Conservation (phyloP, 176 grass and related monocot species). For the Hyparrhenia diplandra region DNA sequence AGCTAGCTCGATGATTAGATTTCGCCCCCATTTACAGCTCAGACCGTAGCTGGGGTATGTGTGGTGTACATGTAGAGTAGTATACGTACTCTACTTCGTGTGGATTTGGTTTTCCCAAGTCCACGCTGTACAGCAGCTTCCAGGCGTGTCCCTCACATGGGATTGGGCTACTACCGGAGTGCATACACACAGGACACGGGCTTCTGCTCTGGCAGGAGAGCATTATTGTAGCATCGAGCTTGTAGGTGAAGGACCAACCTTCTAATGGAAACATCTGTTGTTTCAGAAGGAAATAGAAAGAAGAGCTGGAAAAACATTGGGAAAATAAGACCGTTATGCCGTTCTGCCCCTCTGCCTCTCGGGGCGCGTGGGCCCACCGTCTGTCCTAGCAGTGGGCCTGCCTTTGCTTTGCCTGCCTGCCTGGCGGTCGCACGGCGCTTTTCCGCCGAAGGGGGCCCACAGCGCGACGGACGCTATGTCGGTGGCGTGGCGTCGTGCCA, state of each 20-base stretch:
- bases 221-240: background rate
- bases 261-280: background rate
- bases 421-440: slow-evolving; percentile 16
- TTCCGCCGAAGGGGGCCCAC: background rate
- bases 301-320: background rate
- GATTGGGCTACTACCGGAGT: background rate
- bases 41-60: background rate
- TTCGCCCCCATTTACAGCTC: background rate
- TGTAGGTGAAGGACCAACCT: background rate
- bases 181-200: background rate
- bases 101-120: background rate
- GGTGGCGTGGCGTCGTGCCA: background rate
- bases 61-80: background rate
- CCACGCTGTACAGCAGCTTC: background rate
- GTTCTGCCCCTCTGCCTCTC: background rate
- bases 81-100: background rate
- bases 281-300: background rate
- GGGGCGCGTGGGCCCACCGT: background rate
- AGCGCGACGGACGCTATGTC: background rate
- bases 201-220: background rate
- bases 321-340: slow-evolving; percentile 11
- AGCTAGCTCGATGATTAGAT: background rate
- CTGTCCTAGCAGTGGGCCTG: no score
- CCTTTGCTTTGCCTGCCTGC: background rate
- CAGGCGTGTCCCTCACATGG: background rate